phyloP scores from a whole-genome alignment of 1,139 yeast genomes.

The Debaryomycetaceae sp. region DNA sequence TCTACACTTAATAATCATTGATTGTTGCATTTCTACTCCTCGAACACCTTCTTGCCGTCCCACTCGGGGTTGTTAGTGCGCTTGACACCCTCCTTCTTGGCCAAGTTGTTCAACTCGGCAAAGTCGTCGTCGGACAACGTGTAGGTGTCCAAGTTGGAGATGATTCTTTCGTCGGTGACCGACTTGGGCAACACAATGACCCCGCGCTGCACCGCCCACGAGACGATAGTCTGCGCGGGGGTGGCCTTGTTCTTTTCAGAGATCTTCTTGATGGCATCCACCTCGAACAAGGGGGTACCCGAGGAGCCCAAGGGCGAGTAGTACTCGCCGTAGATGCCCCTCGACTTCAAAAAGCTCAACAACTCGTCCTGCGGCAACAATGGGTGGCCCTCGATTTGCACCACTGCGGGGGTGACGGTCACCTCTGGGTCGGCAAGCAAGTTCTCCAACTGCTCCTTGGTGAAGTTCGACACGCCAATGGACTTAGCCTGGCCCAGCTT shows the following conservation, averaged over 20 bases:
- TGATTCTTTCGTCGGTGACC: conserved; percentile 20
- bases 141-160: conserved; percentile 37
- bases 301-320: conserved; percentile 40
- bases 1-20: too few species aligned
- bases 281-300: conserved; percentile 16
- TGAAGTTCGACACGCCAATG: conserved; percentile 71
- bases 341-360: conserved; percentile 44
- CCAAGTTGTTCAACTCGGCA: conserved; percentile 34
- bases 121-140: conserved; percentile 42
- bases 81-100: conserved; percentile 33
- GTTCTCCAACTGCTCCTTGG: conserved; percentile 57
- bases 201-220: conserved; percentile 38
- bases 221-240: conserved; percentile 31
- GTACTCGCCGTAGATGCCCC: conserved; percentile 31
- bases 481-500: conserved; percentile 49
- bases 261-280: conserved; percentile 15
- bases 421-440: conserved; percentile 50
- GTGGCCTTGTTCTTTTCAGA: conserved; percentile 23
- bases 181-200: conserved; percentile 41
- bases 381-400: conserved; percentile 70
- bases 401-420: conserved; percentile 51
- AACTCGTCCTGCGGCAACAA: conserved; percentile 69
- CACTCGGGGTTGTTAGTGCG: too few species aligned
- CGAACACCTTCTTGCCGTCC: too few species aligned
- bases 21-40: too few species aligned